Evolutionary conservation across 2,329 filamentous ascomycete genomes (phyloP).

Genomic region (Zymoseptoria crescenta): DNA sequence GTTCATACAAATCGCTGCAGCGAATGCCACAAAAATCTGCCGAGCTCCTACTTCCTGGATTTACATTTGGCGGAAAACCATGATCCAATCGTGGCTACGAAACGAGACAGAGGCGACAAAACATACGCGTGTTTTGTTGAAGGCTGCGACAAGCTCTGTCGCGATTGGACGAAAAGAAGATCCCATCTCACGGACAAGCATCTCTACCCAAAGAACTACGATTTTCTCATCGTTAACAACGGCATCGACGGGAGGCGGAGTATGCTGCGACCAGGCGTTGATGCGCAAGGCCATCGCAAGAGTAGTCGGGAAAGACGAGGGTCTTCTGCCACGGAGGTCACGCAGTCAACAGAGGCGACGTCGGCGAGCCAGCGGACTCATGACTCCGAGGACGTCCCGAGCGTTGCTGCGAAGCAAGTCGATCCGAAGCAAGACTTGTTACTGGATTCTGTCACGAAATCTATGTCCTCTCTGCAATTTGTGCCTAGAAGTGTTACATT

Average conservation of each 20-base stretch:
- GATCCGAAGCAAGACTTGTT: constrained; percentile 2
- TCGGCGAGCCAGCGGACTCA: constrained; percentile 12
- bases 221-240: constrained; percentile 77
- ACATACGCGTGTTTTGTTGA: constrained; percentile 91
- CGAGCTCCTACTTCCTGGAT: constrained; percentile 68
- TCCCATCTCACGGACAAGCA: constrained; percentile 93
- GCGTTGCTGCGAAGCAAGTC: neutral
- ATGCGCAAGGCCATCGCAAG: constrained; percentile 25
- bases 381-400: neutral
- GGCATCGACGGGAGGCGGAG: constrained; percentile 82
- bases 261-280: constrained; percentile 56
- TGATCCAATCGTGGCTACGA: constrained; percentile 67
- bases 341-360: constrained; percentile 17
- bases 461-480: constrained; percentile 20
- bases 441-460: constrained; percentile 13
- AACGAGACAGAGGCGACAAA: constrained; percentile 72
- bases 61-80: constrained; percentile 89
- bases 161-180: constrained; percentile 72
- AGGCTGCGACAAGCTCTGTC: constrained; percentile 76
- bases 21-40: constrained; percentile 81
- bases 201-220: constrained; percentile 76
- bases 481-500: constrained; percentile 19
- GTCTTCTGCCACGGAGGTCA: constrained; percentile 12
- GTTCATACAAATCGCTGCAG: constrained; percentile 76
- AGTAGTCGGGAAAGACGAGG: constrained; percentile 25